Evolutionary conservation across 139 green algal genomes (phyloP), one percentile per base, ranked within the genome.

Genomic region (Monoraphidium neglectum): DNA sequence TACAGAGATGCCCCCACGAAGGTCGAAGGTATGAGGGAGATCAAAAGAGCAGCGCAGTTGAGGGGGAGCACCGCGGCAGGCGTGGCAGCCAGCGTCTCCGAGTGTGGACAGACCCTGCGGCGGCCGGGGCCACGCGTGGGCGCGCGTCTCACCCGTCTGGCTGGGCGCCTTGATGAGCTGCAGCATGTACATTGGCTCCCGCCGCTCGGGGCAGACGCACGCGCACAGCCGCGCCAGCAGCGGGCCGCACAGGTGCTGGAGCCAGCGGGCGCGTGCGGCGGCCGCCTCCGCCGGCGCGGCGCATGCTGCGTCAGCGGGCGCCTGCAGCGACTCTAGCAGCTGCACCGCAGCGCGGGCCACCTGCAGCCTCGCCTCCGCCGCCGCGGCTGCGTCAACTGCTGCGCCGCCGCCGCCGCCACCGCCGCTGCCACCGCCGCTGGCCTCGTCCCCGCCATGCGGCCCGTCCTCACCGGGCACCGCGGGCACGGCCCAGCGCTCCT

Each of bases 81-180:
- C n/a, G n/a, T n/a, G n/a, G n/a, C n/a, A n/a, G n/a, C n/a, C n/a
- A n/a, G n/a, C n/a, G n/a, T n/a, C n/a, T n/a, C n/a, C n/a, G n/a
- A n/a, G n/a, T n/a, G n/a, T n/a, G n/a, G n/a, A n/a, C n/a, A n/a
- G n/a, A n/a, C n/a, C n/a, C n/a, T n/a, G n/a, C n/a, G n/a, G n/a
- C 32, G 37, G 65, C 2, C 21, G 6, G 26, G 43, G 47, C 37
- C 15, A 5, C 5, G 46, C 10, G 43, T 63, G 30, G 35, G 35
- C 3, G 40, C 4, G 61, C 69, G 84, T 12, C 92, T 92, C 72
- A 91, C 91, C 89, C 76, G 92, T 87, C 77, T 93, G 89, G 1
- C 77, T 93, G 13, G 74, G 49, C 0, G 85, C 82, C 77, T 93
- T 92, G 70, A 85, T 81, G 43, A 93, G 78, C 46, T 86, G 43